Conservation (phyloP, 345 rosid genomes). For the Eucalyptus coolabah region DNA sequence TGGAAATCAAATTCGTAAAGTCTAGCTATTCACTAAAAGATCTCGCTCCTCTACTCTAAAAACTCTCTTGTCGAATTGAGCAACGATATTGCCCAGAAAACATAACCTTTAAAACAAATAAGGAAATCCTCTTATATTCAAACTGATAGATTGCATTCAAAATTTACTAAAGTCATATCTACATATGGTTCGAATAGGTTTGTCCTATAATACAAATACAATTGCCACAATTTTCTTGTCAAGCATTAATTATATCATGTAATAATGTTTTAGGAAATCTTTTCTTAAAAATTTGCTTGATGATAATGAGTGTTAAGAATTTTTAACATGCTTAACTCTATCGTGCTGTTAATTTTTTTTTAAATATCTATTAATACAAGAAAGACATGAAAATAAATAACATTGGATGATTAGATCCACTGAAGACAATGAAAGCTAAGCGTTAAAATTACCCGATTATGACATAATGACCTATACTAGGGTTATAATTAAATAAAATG, state of each 20-base stretch:
- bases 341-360: background rate
- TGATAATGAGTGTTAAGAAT: too few relatives aligned
- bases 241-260: background rate
- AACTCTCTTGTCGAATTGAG: rapidly evolving
- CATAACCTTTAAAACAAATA: background rate
- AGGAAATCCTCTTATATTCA: background rate
- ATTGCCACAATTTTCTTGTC: background rate
- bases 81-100: rapidly evolving
- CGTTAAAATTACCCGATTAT: background rate
- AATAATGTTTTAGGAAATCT: background rate
- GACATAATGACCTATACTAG: background rate
- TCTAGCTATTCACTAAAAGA: background rate
- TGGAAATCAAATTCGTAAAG: background rate
- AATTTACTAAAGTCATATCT: background rate
- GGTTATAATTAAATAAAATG: background rate
- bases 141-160: background rate
- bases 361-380: background rate
- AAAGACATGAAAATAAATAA: background rate
- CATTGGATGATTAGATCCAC: background rate
- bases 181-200: background rate
- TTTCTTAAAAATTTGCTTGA: background rate
- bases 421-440: background rate
- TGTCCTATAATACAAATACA: background rate
- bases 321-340: background rate
- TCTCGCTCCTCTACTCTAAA: background rate